phyloP scores from a whole-genome alignment of 352 stramenopile species.

The Phytophthora pisi region DNA sequence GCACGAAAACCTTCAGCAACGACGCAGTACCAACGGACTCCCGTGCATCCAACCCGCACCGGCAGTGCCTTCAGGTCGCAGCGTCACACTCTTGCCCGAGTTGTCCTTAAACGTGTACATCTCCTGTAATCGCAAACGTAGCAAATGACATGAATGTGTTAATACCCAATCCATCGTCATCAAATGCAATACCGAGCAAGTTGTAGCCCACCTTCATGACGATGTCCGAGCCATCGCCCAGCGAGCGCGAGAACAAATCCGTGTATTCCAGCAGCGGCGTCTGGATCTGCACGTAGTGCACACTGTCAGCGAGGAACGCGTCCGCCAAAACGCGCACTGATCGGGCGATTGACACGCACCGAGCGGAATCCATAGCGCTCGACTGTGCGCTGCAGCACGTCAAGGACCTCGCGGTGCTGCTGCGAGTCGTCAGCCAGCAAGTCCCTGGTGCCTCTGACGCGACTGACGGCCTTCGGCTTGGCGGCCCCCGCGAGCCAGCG shows the following conservation, averaged over 20 bases:
- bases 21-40: not conserved
- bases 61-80: constrained; percentile 86
- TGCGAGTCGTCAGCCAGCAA: constrained; percentile 67
- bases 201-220: constrained; percentile 75
- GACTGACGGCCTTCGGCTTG: constrained; percentile 45
- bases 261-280: constrained; percentile 89
- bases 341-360: constrained; percentile 31
- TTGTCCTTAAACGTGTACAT: constrained; percentile 92
- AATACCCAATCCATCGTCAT: not conserved
- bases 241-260: constrained; percentile 79
- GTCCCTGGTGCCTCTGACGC: constrained; percentile 81
- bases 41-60: constrained; percentile 33
- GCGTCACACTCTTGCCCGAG: constrained; percentile 84
- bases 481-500: constrained; percentile 30
- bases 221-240: constrained; percentile 87
- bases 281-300: constrained; percentile 55
- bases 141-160: not conserved
- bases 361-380: constrained; percentile 79
- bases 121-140: constrained; percentile 47
- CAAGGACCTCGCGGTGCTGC: constrained; percentile 67
- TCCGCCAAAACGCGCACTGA: not conserved
- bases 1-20: not conserved
- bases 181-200: not conserved
- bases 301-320: not conserved
- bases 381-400: constrained; percentile 59